These are phyloP conservation scores for Thalassiosira exigua DNA, from an alignment of 352 stramenopile genomes.

Conservation along the genomic window DNA sequence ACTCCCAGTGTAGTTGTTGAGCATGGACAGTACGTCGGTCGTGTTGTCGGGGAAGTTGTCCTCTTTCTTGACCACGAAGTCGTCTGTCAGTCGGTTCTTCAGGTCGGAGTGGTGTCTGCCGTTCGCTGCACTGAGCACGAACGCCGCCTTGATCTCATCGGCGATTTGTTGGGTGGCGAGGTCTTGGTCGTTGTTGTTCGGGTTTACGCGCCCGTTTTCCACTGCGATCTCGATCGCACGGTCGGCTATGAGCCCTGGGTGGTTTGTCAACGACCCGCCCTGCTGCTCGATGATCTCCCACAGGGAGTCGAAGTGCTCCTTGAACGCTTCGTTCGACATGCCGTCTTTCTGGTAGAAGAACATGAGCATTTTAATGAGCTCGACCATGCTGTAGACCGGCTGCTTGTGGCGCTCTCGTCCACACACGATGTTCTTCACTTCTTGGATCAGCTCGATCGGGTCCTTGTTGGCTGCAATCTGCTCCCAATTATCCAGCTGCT, in stretches of 20 bases:
- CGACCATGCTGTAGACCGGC: constrained; percentile 9
- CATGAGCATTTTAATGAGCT: constrained; percentile 15
- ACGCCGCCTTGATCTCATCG: constrained; percentile 13
- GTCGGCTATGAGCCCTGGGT: neutral
- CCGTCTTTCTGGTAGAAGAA: neutral
- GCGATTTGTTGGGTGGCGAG: constrained; percentile 3
- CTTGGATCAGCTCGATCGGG: neutral
- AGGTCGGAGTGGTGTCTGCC: neutral
- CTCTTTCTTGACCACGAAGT: neutral
- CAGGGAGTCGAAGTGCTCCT: constrained; percentile 4
- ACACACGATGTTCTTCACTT: constrained; percentile 5
- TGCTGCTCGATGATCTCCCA: constrained; percentile 3
- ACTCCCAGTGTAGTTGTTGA: neutral
- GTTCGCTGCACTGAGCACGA: constrained; percentile 9
- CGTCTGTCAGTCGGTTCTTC: neutral
- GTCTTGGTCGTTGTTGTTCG: neutral
- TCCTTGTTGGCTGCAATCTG: neutral
- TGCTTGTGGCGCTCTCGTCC: neutral
- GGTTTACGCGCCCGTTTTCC: neutral
- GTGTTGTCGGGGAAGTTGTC: neutral
- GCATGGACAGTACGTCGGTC: neutral
- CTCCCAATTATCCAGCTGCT: neutral
- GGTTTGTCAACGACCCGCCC: neutral
- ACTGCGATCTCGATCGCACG: neutral
- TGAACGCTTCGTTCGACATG: neutral